Evolutionary conservation across 371 early-diverging fungal species (phyloP), one percentile per base, ranked within the genome.

Genomic region (Nosema muscidifuracis): DNA sequence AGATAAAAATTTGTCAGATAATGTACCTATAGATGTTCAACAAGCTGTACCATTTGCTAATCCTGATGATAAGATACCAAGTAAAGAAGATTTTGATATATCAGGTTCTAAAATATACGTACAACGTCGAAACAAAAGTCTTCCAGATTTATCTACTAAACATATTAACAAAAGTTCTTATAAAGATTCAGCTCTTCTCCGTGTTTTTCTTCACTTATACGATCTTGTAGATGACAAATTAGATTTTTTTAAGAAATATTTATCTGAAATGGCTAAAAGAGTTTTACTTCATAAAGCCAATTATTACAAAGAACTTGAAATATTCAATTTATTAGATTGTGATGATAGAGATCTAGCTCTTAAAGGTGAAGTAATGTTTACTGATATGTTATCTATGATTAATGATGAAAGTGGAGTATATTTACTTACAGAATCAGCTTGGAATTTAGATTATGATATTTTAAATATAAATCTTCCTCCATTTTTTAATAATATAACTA

Each of bases 141-240:
- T 53, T 26, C 55, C 55, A 24, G 55, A 53, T 47, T 47, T 47
- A 47, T 40, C 40, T n/a, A 36, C 36, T 7, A 36, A 36, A 36
- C 36, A 36, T 36, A 7, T 36, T 7, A 12, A 36, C 12, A 12
- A 36, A 36, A 3, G 12, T 12, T 12, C 50, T 4, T 47, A 47
- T 36, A 31, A 38, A 20, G 36, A 60, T 3, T 9, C 3, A 15
- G 60, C 60, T 30, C 47, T 61, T n/a, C 6, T 43, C 28, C 20
- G 61, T 16, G 70, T 70, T 30, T 70, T 70, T 51, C 24, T 47
- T 12, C 22, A 42, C 1, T 43, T 73, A n/a, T 73, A 43, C 30
- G 60, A 73, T 28, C 33, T 73, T 30, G n/a, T 73, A 12, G 67
- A 73, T 10, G 60, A 65, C 30, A 73, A 63, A 38, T 28, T 22